Evolutionary conservation across 768 basidiomycete species (phyloP).

Genomic region (Leccinum rimulosum): DNA sequence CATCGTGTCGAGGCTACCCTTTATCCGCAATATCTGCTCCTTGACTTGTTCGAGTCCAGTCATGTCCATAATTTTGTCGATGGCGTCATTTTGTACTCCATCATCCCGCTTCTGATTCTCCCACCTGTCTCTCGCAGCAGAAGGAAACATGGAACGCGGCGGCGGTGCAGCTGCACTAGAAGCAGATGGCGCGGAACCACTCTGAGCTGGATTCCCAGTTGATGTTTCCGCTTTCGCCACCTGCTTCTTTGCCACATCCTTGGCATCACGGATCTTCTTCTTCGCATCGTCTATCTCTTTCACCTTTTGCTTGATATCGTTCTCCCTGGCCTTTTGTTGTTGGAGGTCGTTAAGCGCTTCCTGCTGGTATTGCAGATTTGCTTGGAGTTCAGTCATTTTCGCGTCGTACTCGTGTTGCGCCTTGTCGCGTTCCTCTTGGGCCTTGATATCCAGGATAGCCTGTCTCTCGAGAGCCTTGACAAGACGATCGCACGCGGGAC

Average conservation of each 20-base stretch:
- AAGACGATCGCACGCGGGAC: conserved; percentile 46
- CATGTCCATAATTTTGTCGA: conserved; percentile 69
- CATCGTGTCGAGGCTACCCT: conserved; percentile 54
- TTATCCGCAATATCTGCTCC: conserved; percentile 52
- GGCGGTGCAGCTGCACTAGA: conserved; percentile 7
- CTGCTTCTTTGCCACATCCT: conserved; percentile 14
- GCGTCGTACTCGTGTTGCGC: conserved; percentile 43
- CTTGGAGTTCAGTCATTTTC: conserved; percentile 43
- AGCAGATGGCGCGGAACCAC: conserved; percentile 1
- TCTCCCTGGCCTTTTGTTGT: conserved; percentile 43
- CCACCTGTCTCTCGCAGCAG: conserved; percentile 50
- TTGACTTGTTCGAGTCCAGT: conserved; percentile 70
- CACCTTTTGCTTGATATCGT: conserved; percentile 39
- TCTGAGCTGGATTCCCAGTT: conserved; percentile 1
- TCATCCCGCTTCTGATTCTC: conserved; percentile 53
- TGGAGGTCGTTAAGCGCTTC: conserved; percentile 37
- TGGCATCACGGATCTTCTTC: conserved; percentile 11
- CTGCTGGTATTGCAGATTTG: conserved; percentile 33
- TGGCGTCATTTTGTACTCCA: conserved; percentile 48
- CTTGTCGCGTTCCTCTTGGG: conserved; percentile 44
- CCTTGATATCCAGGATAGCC: conserved; percentile 37
- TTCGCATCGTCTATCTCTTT: conserved; percentile 42
- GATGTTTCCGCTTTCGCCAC: conserved; percentile 2
- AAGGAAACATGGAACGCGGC: conserved; percentile 23
- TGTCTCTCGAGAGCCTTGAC: conserved; percentile 41